Conservation (phyloP, 768 basidiomycete species). For the Hysterangium stoloniferum region DNA sequence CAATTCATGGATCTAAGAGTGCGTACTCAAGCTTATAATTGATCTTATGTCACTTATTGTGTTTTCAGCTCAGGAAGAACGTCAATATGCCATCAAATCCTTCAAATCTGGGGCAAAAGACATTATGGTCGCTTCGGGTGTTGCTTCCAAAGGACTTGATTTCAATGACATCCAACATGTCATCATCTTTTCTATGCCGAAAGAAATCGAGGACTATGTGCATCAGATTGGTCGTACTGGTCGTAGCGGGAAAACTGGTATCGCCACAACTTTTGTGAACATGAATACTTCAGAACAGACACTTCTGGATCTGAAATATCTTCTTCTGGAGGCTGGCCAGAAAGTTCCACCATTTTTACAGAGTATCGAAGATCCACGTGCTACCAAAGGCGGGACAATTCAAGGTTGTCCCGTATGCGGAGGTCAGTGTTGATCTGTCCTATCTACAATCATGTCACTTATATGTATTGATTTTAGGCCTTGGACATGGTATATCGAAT, state of each 20-base stretch:
- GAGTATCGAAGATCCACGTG: conserved; percentile 86
- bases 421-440: conserved; percentile 38
- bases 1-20: conserved; percentile 98
- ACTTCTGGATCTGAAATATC: conserved; percentile 90
- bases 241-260: conserved; percentile 95
- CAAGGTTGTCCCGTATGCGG: conserved; percentile 96
- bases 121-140: conserved; percentile 98
- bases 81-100: conserved; percentile 96
- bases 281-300: conserved; percentile 98
- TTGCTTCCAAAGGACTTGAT: conserved; percentile 96
- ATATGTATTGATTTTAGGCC: conserved; percentile 41
- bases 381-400: conserved; percentile 64
- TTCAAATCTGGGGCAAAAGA: conserved; percentile 98
- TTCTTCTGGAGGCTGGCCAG: conserved; percentile 95
- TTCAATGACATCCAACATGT: conserved; percentile 99
- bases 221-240: conserved; percentile 99
- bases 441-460: neutral
- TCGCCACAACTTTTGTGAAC: conserved; percentile 98
- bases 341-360: conserved; percentile 95
- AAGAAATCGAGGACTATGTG: conserved; percentile 99
- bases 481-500: conserved; percentile 90
- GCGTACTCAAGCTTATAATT: conserved; percentile 20
- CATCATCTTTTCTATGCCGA: conserved; percentile 99
- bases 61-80: conserved; percentile 84
- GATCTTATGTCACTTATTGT: neutral